A percentile compares a stretch with the other conserved stretches of the same genome.
These are phyloP conservation scores for Decorospora gaudefroyi DNA, from an alignment of 2,329 filamentous ascomycete species.

Conservation along the genomic window DNA sequence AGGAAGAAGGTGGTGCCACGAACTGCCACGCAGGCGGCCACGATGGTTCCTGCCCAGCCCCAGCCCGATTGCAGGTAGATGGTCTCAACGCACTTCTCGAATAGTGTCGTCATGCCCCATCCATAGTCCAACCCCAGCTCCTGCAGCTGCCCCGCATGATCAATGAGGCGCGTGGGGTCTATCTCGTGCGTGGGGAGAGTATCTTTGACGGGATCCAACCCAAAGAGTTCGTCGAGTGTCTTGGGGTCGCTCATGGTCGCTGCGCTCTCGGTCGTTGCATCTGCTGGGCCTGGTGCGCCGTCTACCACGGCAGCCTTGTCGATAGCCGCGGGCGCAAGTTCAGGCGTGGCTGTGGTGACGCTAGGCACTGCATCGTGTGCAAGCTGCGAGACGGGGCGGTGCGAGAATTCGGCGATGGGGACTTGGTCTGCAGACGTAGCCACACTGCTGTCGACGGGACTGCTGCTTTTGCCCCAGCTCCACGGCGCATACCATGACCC, in stretches of 20 bases:
- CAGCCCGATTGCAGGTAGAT: conserved; percentile 74
- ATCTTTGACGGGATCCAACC: conserved; percentile 18
- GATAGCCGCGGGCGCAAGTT: conserved; percentile 45
- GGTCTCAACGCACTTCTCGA: conserved; percentile 80
- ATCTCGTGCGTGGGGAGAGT: conserved; percentile 21
- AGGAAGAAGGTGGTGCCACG: conserved; percentile 67
- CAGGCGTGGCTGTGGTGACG: conserved; percentile 41
- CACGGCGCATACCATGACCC: conserved; percentile 45
- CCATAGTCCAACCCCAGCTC: conserved; percentile 85
- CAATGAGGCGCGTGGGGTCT: conserved; percentile 63
- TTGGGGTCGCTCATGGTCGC: conserved; percentile 14
- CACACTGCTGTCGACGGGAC: conserved; percentile 22
- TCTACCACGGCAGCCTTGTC: conserved; percentile 37
- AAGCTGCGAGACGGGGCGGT: conserved; percentile 14
- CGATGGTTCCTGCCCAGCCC: conserved; percentile 82
- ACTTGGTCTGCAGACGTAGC: conserved; percentile 20
- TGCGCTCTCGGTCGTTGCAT: conserved; percentile 12
- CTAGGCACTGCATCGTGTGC: conserved; percentile 22
- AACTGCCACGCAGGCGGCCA: conserved; percentile 65
- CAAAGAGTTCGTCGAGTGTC: conserved; percentile 32
- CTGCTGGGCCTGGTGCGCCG: conserved; percentile 22
- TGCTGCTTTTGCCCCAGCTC: conserved; percentile 41
- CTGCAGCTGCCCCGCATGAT: conserved; percentile 80
- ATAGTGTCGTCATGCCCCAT: conserved; percentile 72
- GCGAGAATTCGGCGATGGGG: conserved; percentile 29